Evolutionary conservation across 768 basidiomycete species (phyloP), one percentile per base, ranked within the genome.

Genomic region (Russula virescens): DNA sequence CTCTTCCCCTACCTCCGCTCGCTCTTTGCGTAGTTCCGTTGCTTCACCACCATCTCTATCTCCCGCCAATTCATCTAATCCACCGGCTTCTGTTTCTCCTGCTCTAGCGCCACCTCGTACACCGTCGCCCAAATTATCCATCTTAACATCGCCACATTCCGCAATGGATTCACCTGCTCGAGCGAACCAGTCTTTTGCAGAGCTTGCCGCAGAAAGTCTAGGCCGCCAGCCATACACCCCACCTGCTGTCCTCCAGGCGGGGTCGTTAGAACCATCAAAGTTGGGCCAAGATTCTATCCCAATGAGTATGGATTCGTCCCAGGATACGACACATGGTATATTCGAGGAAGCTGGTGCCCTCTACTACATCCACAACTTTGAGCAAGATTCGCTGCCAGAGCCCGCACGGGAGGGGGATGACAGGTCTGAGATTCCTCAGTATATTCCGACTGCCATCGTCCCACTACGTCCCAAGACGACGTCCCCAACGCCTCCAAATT

Each of bases 321-420:
- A 21, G 21, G 69, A 71, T 38, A 73, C 71, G 23, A 70, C 26
- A 23, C 46, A 77, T 51, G 74, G 75, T 48, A 68, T 87, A 28
- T 75, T 77, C 52, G 74, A 77, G 58, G 86, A 87, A 69, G 83
- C 83, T 13, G 83, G 84, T 26, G 85, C 86, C 14, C 71, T 89
- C 47, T 88, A 81, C 73, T 88, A 84, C 70, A 85, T 89, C 82
- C 83, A 83, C 62, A 81, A 88, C 65, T 72, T 80, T 54, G 78
- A 80, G 35, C 61, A 73, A 70, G 68, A 55, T 21, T 11, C 58
- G 40, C 46, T 42, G 64, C 34, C 55, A 49, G 53, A 65, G 49
- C 42, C 57, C 38, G 60, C 65, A 7, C 68, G 65, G 10, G 55
- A 53, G 57, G 60, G 73, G 19, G 80, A 79, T 62, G 74, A 74